Evolutionary conservation across 345 rosid genomes (phyloP).

Genomic region (Turritis glabra): DNA sequence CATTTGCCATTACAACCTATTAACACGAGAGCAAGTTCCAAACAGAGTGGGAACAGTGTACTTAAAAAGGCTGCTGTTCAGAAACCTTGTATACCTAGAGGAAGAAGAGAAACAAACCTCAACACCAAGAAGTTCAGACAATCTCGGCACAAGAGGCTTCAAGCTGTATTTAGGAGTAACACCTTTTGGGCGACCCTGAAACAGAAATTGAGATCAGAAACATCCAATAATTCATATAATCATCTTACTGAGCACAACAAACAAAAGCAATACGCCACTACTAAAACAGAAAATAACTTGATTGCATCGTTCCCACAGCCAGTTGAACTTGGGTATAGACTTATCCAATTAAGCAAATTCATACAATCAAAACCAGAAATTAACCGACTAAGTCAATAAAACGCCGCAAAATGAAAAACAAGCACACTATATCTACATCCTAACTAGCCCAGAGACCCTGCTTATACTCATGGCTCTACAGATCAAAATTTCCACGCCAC

Average conservation of each 20-base stretch:
- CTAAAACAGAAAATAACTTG: not conserved
- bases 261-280: not conserved
- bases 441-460: not conserved
- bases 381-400: not conserved
- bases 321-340: not conserved
- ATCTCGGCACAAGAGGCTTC: constrained; percentile 84
- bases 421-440: not conserved
- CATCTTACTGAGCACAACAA: not conserved
- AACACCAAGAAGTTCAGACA: constrained; percentile 85
- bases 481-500: not conserved
- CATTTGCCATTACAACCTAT: constrained; percentile 80
- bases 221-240: not conserved
- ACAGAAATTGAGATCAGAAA: constrained; percentile 22
- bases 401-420: not conserved
- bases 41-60: not conserved
- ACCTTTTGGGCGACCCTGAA: constrained; percentile 91
- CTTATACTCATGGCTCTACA: not conserved
- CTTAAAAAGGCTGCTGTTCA: not conserved
- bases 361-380: not conserved
- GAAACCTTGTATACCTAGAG: not conserved
- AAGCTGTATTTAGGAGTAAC: constrained; percentile 92
- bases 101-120: constrained; percentile 48
- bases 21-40: not conserved
- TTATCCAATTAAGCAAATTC: not conserved
- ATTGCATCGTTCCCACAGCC: not conserved